phyloP scores from a whole-genome alignment of 495 filamentous ascomycete species.

The Tuber calosporum region DNA sequence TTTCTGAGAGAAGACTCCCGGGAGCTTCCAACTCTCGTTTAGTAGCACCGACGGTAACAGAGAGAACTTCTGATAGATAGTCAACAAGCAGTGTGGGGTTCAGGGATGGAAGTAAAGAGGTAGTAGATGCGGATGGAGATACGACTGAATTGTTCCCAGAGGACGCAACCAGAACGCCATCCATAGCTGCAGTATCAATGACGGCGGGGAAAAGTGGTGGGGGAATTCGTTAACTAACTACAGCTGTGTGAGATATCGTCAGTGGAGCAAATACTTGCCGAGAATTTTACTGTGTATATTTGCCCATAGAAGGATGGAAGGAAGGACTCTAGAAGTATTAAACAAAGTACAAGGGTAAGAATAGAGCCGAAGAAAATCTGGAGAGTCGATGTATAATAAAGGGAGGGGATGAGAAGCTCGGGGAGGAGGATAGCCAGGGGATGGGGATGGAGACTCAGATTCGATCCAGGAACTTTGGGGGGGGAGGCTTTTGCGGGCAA shows the following conservation, averaged over 20 bases:
- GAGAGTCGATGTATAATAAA: slow-evolving; percentile 8
- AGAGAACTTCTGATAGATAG: slow-evolving; percentile 69
- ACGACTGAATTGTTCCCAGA: slow-evolving; percentile 19
- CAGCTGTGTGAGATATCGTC: slow-evolving; percentile 11
- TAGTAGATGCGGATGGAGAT: slow-evolving; percentile 17
- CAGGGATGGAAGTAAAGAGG: slow-evolving; percentile 32
- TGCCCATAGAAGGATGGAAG: slow-evolving; percentile 4
- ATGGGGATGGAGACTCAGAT: slow-evolving; percentile 13
- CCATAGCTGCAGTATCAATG: slow-evolving; percentile 25
- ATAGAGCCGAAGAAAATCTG: slow-evolving; percentile 12
- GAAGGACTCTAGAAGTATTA: slow-evolving; percentile 15
- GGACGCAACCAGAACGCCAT: slow-evolving; percentile 21
- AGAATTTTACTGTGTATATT: slow-evolving; percentile 15
- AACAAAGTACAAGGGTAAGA: slow-evolving; percentile 12
- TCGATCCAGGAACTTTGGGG: slow-evolving; percentile 12
- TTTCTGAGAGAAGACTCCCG: slow-evolving; percentile 73
- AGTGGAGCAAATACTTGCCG: slow-evolving; percentile 24
- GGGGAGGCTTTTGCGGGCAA: not conserved
- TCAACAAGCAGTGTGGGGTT: slow-evolving; percentile 62
- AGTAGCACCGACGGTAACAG: slow-evolving; percentile 77
- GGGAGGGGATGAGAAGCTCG: slow-evolving; percentile 7
- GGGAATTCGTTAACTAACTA: slow-evolving; percentile 12
- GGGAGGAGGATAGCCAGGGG: slow-evolving; percentile 2
- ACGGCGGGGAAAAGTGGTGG: slow-evolving; percentile 3
- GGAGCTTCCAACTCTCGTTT: slow-evolving; percentile 67